Evolutionary conservation across 225 moss, liverwort and hornwort species (phyloP), one percentile per base, ranked within the genome.

Genomic region (Polytrichum formosum): DNA sequence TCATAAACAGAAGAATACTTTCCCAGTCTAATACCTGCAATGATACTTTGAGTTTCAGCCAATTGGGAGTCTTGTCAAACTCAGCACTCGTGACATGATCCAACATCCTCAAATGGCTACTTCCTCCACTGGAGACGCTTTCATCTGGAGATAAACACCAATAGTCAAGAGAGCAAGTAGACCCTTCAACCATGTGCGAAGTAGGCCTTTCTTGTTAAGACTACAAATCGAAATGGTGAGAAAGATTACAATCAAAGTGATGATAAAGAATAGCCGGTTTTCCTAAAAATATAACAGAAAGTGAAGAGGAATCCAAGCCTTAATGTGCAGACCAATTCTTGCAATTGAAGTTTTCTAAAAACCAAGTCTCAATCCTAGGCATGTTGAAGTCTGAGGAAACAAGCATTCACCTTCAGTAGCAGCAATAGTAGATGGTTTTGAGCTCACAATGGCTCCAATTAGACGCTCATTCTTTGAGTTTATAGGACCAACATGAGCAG

Each of bases 31-130:
- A 9, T 78, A 96, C 93, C 91, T 89, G 78, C 62, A 96, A 66
- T 28, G 93, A 78, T 65, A 96, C 84, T 30, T 81, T 77, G 67
- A 68, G 62, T 72, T 80, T 91, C 28, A 96, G 79, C 77, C 79
- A 93, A 7, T 70, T 35, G 18, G 85, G 85, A 46, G 83, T 79
- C 46, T 72, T 88, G 61, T 85, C 79, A 68, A 85, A 96, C 72
- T 90, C 87, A 65, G 78, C 88, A 63, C 63, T 70, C 4, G 82
- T 79, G 28, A 93, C 84, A 65, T 79, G 78, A 67, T 72, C 73
- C 63, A 93, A 67, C 54, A 84, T 76, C 23, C 80, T 31, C 68
- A 77, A 60, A 73, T 76, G 70, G 76, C 69, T 70, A 62, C 67
- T 65, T 64, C 66, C 79, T 63, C 66, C 22, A 23, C 76, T 79